Evolutionary conservation across 176 grass and related monocot species (phyloP).

Genomic region (Cenchrus purpureus): DNA sequence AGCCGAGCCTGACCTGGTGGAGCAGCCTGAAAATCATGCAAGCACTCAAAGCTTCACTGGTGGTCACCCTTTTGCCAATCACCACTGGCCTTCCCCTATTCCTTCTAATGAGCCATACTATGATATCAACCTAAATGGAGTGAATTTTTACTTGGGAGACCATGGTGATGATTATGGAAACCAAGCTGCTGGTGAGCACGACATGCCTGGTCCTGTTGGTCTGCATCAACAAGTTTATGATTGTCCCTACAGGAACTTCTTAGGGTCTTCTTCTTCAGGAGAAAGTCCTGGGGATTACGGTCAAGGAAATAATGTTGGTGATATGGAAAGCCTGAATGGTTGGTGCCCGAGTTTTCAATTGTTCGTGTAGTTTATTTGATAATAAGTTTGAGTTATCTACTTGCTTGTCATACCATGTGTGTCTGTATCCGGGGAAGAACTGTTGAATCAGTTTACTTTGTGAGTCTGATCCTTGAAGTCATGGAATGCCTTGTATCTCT

Average conservation of each 20-base stretch:
- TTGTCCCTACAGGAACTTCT: neutral
- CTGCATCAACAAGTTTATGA: neutral
- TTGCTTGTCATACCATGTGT: constrained; percentile 8
- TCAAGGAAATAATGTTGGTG: neutral
- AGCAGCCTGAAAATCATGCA: neutral
- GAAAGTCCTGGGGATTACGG: neutral
- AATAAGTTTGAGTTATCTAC: neutral
- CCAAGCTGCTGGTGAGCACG: neutral
- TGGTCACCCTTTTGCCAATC: neutral
- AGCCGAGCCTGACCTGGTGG: neutral
- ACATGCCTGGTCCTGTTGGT: neutral
- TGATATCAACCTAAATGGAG: neutral
- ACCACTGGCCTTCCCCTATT: neutral
- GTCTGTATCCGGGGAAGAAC: neutral
- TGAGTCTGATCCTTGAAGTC: neutral
- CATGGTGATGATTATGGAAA: neutral
- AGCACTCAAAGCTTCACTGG: too few relatives aligned
- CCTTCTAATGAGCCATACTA: neutral
- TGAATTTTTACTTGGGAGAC: neutral
- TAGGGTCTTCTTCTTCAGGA: neutral
- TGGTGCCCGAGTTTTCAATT: neutral
- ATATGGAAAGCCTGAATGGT: neutral
- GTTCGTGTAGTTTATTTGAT: neutral
- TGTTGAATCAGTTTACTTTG: neutral
- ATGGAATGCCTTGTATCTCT: constrained; percentile 1